Evolutionary conservation across 2,329 filamentous ascomycete species (phyloP).

Genomic region (Annulohypoxylon truncatum): DNA sequence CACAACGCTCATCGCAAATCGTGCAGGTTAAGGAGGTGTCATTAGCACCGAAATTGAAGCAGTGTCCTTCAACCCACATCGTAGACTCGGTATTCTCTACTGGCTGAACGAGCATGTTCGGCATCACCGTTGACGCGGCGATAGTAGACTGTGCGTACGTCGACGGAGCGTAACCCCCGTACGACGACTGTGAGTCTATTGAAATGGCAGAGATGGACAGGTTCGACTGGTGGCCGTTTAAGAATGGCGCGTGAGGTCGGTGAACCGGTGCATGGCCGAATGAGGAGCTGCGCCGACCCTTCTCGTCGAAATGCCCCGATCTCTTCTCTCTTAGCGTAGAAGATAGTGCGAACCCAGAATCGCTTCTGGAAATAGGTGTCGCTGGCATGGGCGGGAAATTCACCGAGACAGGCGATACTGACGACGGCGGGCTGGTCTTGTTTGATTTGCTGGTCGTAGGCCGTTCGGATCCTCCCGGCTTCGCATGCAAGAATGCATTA

Average conservation of each 20-base stretch:
- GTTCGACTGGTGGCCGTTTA: constrained; percentile 71
- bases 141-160: constrained; percentile 88
- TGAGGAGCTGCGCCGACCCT: constrained; percentile 90
- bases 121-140: constrained; percentile 88
- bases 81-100: constrained; percentile 82
- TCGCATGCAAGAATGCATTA: constrained; percentile 88
- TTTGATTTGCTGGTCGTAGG: constrained; percentile 79
- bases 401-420: constrained; percentile 80
- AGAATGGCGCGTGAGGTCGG: constrained; percentile 78
- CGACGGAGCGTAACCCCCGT: constrained; percentile 81
- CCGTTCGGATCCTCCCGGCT: constrained; percentile 76
- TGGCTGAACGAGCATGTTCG: constrained; percentile 82
- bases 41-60: constrained; percentile 72
- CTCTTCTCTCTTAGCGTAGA: constrained; percentile 92
- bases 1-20: constrained; percentile 80
- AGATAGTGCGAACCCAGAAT: constrained; percentile 89
- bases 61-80: constrained; percentile 88
- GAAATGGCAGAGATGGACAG: constrained; percentile 70
- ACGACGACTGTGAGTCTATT: constrained; percentile 76
- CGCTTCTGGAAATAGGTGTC: constrained; percentile 86
- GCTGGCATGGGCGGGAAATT: constrained; percentile 80
- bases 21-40: constrained; percentile 74
- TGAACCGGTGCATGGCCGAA: constrained; percentile 79
- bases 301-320: constrained; percentile 85
- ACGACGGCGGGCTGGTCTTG: constrained; percentile 70